Conservation (phyloP, 176 grass and related monocot species). For the Oryza punctata region DNA sequence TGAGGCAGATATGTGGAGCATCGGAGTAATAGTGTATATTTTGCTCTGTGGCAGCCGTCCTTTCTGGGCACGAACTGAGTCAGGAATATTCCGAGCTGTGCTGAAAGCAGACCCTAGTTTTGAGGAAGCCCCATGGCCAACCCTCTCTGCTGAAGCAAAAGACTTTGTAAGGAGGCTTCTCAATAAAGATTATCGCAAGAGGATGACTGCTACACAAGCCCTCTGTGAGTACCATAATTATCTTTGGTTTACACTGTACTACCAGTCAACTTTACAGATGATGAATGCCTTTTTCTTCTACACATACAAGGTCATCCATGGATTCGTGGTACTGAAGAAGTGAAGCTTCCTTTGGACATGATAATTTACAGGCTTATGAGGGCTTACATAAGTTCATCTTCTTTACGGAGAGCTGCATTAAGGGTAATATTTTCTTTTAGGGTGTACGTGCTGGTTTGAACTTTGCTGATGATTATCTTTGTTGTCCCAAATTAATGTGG, state of each 20-base stretch:
- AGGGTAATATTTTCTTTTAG: constrained; percentile 52
- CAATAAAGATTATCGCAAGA: constrained; percentile 95
- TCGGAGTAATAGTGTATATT: constrained; percentile 94
- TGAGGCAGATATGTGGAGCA: constrained; percentile 98
- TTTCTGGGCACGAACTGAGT: constrained; percentile 90
- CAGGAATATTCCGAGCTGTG: constrained; percentile 84
- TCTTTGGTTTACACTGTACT: constrained; percentile 15
- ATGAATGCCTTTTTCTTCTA: constrained; percentile 1
- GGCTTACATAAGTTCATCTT: constrained; percentile 69
- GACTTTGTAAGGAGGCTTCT: constrained; percentile 82
- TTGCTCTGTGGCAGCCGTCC: constrained; percentile 89
- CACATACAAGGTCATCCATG: constrained; percentile 61
- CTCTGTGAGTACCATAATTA: constrained; percentile 55
- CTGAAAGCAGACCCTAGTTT: constrained; percentile 86
- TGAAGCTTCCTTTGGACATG: constrained; percentile 64
- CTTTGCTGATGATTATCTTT: constrained; percentile 1
- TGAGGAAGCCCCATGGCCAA: constrained; percentile 88
- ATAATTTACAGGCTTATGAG: constrained; percentile 74
- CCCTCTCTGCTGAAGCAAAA: constrained; percentile 63
- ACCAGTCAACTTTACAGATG: neutral
- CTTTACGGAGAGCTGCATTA: constrained; percentile 65
- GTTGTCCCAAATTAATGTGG: neutral
- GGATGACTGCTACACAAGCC: constrained; percentile 90
- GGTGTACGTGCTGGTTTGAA: constrained; percentile 23
- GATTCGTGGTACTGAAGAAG: constrained; percentile 53